phyloP scores from a whole-genome alignment of 345 rosid genomes.

The Bruguiera gymnorhiza region DNA sequence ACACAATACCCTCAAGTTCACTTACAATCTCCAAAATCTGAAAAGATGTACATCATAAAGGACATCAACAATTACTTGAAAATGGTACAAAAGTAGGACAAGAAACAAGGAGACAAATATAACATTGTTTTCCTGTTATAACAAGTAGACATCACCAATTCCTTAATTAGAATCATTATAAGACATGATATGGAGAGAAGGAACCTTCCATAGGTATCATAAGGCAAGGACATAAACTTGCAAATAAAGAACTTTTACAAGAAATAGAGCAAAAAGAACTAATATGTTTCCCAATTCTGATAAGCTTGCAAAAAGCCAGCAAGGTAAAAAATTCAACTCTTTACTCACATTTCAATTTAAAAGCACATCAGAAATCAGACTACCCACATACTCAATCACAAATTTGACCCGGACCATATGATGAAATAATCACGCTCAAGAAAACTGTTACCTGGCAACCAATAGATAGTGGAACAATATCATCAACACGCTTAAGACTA shows the following conservation, averaged over 20 bases:
- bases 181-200: too few relatives aligned
- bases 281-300: background rate
- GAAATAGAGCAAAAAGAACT: background rate
- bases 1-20: conserved; percentile 63
- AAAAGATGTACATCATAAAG: conserved; percentile 16
- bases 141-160: too few relatives aligned
- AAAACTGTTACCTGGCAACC: conserved; percentile 62
- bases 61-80: conserved; percentile 7
- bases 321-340: background rate
- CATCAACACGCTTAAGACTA: conserved; percentile 90
- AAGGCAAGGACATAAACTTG: too few relatives aligned
- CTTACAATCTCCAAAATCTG: conserved; percentile 80
- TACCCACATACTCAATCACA: background rate
- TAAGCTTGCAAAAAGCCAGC: background rate
- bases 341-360: background rate
- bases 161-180: too few relatives aligned
- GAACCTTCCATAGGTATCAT: too few relatives aligned
- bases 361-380: background rate
- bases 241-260: background rate
- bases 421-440: background rate
- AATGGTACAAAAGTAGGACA: background rate
- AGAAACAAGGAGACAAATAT: background rate
- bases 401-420: background rate
- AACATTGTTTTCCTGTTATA: background rate
- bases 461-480: conserved; percentile 83